Conservation (phyloP, 2,329 filamentous ascomycete genomes). For the Xylaria sp. region DNA sequence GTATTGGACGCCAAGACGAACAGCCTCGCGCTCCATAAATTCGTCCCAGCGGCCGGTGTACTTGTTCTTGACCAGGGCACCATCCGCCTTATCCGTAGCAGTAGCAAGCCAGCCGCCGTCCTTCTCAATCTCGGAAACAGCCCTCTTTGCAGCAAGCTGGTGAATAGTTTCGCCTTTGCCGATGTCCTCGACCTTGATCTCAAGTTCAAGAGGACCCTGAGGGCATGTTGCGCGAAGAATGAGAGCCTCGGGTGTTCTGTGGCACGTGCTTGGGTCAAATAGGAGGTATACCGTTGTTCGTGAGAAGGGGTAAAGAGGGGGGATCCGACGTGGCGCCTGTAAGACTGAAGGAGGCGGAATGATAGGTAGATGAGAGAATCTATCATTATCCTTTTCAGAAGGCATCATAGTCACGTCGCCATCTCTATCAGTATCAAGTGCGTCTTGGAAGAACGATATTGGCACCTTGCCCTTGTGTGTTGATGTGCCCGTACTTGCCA, state of each 20-base stretch:
- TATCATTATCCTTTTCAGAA: background rate
- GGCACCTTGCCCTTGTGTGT: background rate
- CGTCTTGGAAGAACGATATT: conserved; percentile 28
- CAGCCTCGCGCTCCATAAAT: conserved; percentile 15
- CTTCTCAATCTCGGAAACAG: conserved; percentile 34
- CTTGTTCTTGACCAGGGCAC: conserved; percentile 16
- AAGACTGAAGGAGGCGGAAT: conserved; percentile 25
- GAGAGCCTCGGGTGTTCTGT: conserved; percentile 27
- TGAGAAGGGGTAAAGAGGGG: conserved; percentile 32
- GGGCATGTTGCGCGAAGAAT: conserved; percentile 30
- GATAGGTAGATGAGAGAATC: conserved; percentile 20
- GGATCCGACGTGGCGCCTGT: conserved; percentile 26
- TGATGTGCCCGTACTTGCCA: background rate
- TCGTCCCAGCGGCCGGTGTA: conserved; percentile 20
- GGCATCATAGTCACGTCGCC: background rate
- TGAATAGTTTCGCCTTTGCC: conserved; percentile 35
- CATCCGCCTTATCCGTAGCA: conserved; percentile 14
- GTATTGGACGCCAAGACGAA: conserved; percentile 21
- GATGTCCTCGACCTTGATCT: conserved; percentile 34
- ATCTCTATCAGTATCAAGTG: background rate
- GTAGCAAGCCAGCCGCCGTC: conserved; percentile 29
- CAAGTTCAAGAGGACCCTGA: conserved; percentile 32
- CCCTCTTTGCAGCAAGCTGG: conserved; percentile 34
- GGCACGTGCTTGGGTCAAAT: conserved; percentile 29
- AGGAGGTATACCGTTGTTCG: conserved; percentile 34